Evolutionary conservation across 2,329 filamentous ascomycete genomes (phyloP), one percentile per base, ranked within the genome.

Genomic region (Neurospora crassa): DNA sequence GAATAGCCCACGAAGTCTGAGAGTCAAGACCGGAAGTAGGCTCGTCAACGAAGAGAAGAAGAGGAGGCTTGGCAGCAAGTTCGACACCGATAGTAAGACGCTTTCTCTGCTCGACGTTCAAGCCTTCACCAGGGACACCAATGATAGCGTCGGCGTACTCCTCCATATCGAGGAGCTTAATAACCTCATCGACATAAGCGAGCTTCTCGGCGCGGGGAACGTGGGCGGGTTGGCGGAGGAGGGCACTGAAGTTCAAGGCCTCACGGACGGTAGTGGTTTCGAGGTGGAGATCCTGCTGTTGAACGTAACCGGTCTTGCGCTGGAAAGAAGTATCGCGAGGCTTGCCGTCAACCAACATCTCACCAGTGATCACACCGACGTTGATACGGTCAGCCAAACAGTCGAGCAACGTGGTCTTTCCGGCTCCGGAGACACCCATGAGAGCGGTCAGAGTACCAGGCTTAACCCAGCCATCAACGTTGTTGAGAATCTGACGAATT

Each of bases 11-110:
- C 0, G 94, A 95, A 1, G 94, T 97, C 80, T 97, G 94, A 78
- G 90, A 93, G 81, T 97, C 95, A 24, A 97, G 89, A 84, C 95
- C 95, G 40, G 94, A 97, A 3, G 94, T 97, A 16, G 95, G 95
- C 81, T 98, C 95, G 77, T 98, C 95, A 47, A 97, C 89, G 83
- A 97, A 97, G 67, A 97, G 88, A 73, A 97, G 86, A 69, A 97
- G 85, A 53, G 93, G 90, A 6, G 95, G 95, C 83, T 96, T 97
- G 7, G 95, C 95, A 59, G 93, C 94, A 34, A 98, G 87, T 79
- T 98, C 95, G n/a, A 98, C 94, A 81, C 93, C 95, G 74, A 98
- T 97, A 0, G 94, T 97, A 7, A 97, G 86, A 77, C 93, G 91
- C 81, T 90, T 90, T 69, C 88, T 84, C 79, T 91, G 89, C 77